A percentile compares a stretch with the other conserved stretches of the same genome.
These are phyloP conservation scores for Macrolepiota fuliginosa DNA, from an alignment of 768 basidiomycete genomes.

Conservation along the genomic window DNA sequence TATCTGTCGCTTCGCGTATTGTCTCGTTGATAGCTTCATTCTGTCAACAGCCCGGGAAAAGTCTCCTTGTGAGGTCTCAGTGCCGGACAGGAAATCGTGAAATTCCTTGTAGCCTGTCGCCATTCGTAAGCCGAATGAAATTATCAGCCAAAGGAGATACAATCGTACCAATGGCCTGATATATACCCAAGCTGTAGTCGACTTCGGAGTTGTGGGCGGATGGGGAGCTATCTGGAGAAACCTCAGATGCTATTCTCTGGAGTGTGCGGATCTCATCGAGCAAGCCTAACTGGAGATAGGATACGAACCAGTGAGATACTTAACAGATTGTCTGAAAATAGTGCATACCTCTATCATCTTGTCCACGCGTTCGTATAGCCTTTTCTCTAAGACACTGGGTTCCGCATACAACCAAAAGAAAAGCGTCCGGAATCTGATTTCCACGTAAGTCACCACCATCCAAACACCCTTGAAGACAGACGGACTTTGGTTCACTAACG, in stretches of 20 bases:
- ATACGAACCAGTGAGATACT: neutral
- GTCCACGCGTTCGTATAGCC: conserved; percentile 81
- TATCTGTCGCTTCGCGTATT: conserved; percentile 90
- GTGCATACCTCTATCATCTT: conserved; percentile 78
- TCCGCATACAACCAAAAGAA: conserved; percentile 91
- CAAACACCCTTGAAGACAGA: neutral
- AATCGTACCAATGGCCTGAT: conserved; percentile 83
- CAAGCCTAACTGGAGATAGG: conserved; percentile 62
- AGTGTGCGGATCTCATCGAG: conserved; percentile 73
- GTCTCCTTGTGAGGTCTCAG: conserved; percentile 35
- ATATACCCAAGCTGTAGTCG: conserved; percentile 85
- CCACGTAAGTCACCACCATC: neutral
- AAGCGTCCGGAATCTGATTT: conserved; percentile 75
- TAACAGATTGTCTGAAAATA: neutral
- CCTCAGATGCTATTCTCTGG: conserved; percentile 27
- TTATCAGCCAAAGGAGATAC: neutral
- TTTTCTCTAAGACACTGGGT: conserved; percentile 53
- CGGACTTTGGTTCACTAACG: conserved; percentile 50
- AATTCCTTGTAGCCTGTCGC: conserved; percentile 90
- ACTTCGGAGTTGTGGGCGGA: conserved; percentile 12
- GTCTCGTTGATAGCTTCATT: conserved; percentile 85
- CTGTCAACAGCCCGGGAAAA: conserved; percentile 62
- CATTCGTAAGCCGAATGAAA: neutral
- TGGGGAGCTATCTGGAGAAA: neutral
- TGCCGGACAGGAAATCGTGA: conserved; percentile 51